These are phyloP conservation scores for Calonectria hawksworthii DNA, from an alignment of 2,329 filamentous ascomycete species.

Conservation along the genomic window DNA sequence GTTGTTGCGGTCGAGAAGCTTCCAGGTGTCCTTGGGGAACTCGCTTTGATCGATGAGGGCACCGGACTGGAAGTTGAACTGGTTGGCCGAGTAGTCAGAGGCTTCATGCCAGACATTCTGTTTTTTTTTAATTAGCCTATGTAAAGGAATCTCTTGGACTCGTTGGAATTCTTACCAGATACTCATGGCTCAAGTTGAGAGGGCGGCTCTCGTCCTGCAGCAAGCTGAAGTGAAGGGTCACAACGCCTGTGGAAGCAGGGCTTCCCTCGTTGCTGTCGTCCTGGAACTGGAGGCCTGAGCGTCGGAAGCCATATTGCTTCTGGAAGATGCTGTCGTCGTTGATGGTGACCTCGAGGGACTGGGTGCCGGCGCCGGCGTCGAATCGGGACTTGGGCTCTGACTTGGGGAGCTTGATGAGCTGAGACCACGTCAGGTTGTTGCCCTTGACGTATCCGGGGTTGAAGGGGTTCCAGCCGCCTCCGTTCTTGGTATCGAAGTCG, in stretches of 20 bases:
- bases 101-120: constrained; percentile 61
- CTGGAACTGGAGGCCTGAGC: constrained; percentile 54
- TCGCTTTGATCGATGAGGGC: constrained; percentile 58
- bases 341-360: constrained; percentile 68
- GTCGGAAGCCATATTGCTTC: constrained; percentile 72
- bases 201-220: constrained; percentile 64
- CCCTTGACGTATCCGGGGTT: constrained; percentile 67
- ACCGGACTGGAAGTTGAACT: constrained; percentile 69
- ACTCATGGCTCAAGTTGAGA: constrained; percentile 73
- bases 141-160: too few species aligned
- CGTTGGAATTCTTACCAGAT: constrained; percentile 58
- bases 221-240: constrained; percentile 74
- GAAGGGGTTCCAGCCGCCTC: constrained; percentile 56
- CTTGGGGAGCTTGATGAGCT: constrained; percentile 62
- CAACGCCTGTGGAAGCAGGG: constrained; percentile 64
- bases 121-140: constrained; percentile 23
- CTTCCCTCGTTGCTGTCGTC: constrained; percentile 60
- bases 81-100: constrained; percentile 62
- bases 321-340: constrained; percentile 72
- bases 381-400: constrained; percentile 52
- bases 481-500: constrained; percentile 58
- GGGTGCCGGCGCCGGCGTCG: constrained; percentile 54
- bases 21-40: constrained; percentile 55
- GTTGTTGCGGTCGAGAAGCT: constrained; percentile 63
- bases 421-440: constrained; percentile 64